Base-by-base conservation (phyloP, 768 basidiomycete species). In the Termitomyces titanicus region DNA sequence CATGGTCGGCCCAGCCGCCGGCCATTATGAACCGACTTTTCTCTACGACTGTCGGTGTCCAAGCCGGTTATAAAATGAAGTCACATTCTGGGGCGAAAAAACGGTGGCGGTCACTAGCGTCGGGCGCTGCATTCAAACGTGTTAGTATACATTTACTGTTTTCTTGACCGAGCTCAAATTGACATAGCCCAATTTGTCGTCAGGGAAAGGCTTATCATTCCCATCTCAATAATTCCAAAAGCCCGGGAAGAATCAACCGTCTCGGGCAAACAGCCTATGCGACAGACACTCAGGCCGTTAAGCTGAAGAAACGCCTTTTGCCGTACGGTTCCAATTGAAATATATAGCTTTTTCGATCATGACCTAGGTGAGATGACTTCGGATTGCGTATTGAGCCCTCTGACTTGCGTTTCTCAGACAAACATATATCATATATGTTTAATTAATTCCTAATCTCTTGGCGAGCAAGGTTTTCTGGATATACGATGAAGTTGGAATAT, bases 81-180 rank as follows among this genome's bases (percentile, higher is more conserved):
- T 81, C 86, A 1, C 89, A 92, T 66, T 86, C 83, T 3, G 89
- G 89, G 10, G 80, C 89, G 22, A 91, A 91, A 73, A 92, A 92
- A 70, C 75, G 89, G 57, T 92, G 88, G 88, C 74, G 81, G 54
- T 84, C 86, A 3, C 69, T 90, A 43, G 80, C 81, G n/a, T 84
- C 81, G 24, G 81, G 83, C 17, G 75, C 67, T 43, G 66, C 74
- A 15, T 92, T 90, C 76, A 91, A 92, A 76, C 86, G 89, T 61
- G 89, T 91, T 56, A 42, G 85, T 72, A 17, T 34, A 33, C 39
- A 33, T 12, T 54, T 20, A n/a, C 11, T 22, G 44, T 46, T 44
- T 34, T 12, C 20, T 50, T 8, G 7, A 18, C 20, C 12, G 24
- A 27, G 7, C 37, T 53, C 5, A 18, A n/a, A 15, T 11, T n/a